These are phyloP conservation scores for Neoboletus subvelutipes DNA, from an alignment of 768 basidiomycete species.

Conservation along the genomic window DNA sequence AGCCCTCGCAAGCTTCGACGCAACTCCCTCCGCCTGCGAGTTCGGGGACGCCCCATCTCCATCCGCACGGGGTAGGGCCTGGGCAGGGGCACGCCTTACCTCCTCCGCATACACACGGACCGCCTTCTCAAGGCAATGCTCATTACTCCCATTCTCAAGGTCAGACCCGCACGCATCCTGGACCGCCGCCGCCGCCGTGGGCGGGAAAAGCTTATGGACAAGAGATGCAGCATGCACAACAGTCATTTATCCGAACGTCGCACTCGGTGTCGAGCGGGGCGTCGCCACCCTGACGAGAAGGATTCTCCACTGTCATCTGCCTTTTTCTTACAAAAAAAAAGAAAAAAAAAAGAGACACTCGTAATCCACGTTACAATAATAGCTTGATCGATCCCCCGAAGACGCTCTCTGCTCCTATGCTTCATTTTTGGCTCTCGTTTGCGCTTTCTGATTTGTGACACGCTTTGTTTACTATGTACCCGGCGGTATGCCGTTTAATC, in stretches of 20 bases:
- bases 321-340: neutral
- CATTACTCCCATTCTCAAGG: slow-evolving; percentile 10
- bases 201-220: slow-evolving; percentile 22
- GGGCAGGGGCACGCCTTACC: slow-evolving; percentile 12
- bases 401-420: neutral
- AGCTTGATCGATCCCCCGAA: neutral
- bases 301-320: slow-evolving; percentile 1
- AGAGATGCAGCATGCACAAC: slow-evolving; percentile 37
- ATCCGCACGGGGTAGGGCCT: slow-evolving; percentile 10
- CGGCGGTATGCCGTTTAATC: neutral
- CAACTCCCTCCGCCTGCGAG: slow-evolving; percentile 10
- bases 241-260: slow-evolving; percentile 48
- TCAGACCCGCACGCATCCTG: slow-evolving; percentile 16
- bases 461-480: neutral
- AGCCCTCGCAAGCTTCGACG: slow-evolving; percentile 8
- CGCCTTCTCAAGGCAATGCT: slow-evolving; percentile 7
- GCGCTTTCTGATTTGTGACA: neutral
- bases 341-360: neutral
- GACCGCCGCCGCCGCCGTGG: slow-evolving; percentile 28
- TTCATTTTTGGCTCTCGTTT: neutral
- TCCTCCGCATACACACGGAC: slow-evolving; percentile 7
- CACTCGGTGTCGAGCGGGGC: slow-evolving; percentile 41
- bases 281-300: slow-evolving; percentile 26
- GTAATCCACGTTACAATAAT: neutral
- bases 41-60: slow-evolving; percentile 17